Base-by-base conservation (phyloP, 345 rosid species). In the Xanthoceras sorbifolium region DNA sequence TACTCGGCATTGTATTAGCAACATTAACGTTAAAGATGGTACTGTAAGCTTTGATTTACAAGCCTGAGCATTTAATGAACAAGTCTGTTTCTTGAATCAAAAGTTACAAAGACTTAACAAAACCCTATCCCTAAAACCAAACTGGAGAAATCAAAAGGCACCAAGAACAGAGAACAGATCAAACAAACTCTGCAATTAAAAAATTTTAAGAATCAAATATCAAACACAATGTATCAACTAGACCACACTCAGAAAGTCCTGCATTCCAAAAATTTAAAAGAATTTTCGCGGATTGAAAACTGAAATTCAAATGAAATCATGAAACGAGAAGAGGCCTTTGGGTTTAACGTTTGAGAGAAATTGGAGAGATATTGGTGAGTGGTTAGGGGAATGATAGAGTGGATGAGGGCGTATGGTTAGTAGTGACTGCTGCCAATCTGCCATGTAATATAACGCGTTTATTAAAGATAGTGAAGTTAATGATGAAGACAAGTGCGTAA, bases 1-100 rank as follows among this genome's bases (percentile, higher is more conserved):
- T 89, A 77, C 84, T 85, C 78, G 93, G 93, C 96, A 91, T 91
- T 79, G n/a, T 78, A 64, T 65, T n/a, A 65, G 28, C 75, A 66
- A 64, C 83, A 80, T 72, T 48, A 73, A 74, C 62, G 20, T 64
- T 60, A 38, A 48, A 8, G 4, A 42, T 26, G 31, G 28, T 26
- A 31, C 29, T 11, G 10, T 1, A 62, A 42, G 26, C 38, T 42
- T 71, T n/a, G 9, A 70, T 32, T 34, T n/a, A 3, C 25, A 28
- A 15, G 11, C 20, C 25, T 4, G 34, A 14, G 26, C 34, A 65
- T 32, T 7, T 12, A 36, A 65, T 6, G 25, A 67, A 67, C 18
- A 22, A 40, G 31, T 71, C 29, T 55, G 26, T 34, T 31, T 71
- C 73, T 4, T 10, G 25, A 32, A 62, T 62, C 5, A 11, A 42